phyloP scores from a whole-genome alignment of 2,329 filamentous ascomycete species.

The Stemphylium lycopersici region DNA sequence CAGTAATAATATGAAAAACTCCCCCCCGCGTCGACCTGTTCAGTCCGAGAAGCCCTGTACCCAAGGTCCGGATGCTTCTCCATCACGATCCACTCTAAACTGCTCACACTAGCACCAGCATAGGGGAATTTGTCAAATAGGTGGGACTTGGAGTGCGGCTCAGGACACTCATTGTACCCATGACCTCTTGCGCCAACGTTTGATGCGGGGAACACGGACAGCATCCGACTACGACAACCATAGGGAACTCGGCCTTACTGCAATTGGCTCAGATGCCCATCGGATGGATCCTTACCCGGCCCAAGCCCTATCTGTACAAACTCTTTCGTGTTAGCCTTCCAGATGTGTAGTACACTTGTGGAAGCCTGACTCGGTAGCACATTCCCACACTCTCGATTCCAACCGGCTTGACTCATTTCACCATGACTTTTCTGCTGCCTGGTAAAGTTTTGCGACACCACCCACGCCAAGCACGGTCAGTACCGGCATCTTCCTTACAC shows the following conservation, averaged over 20 bases:
- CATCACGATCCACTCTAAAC: not conserved
- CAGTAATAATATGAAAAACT: no score
- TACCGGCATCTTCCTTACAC: no score
- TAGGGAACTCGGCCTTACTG: not conserved
- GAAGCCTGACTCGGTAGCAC: not conserved
- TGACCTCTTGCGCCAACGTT: not conserved
- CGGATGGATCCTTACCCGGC: no score
- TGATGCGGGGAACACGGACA: constrained; percentile 2
- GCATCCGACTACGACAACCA: not conserved
- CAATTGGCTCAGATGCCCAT: not conserved
- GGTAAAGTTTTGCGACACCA: not conserved
- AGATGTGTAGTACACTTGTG: no score
- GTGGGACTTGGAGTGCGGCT: not conserved
- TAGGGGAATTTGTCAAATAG: no score
- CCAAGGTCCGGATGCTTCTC: no score
- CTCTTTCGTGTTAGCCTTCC: no score
- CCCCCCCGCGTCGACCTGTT: not conserved
- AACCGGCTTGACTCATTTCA: not conserved
- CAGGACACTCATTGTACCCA: not conserved
- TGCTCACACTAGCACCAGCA: not conserved
- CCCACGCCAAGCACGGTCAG: not conserved
- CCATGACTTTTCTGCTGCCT: not conserved
- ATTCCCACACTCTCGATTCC: not conserved
- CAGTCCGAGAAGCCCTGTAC: no score
- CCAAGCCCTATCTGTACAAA: no score